A percentile compares a stretch with the other conserved stretches of the same genome.
phyloP scores from a whole-genome alignment of 257 asterid genomes.

The Datura wrightii region DNA sequence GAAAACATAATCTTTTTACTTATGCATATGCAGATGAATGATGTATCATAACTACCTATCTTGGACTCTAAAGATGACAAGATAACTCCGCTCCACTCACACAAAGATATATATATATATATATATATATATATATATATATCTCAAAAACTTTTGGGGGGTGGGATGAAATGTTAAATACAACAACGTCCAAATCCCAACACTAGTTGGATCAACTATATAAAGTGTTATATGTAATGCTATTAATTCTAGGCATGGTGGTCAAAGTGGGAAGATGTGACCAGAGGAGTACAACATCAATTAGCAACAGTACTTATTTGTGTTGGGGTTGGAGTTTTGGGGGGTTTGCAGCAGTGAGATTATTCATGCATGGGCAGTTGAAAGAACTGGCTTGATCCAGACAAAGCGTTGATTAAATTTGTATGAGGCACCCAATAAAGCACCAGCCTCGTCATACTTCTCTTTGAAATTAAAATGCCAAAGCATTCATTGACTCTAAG shows the following conservation, averaged over 20 bases:
- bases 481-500: not conserved
- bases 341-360: not conserved
- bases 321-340: no score
- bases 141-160: constrained; percentile 1
- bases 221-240: not conserved
- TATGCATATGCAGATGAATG: constrained; percentile 13
- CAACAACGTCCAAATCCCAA: not conserved
- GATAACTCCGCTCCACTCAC: not conserved
- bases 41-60: not conserved
- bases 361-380: not conserved
- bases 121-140: not conserved
- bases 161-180: not conserved
- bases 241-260: not conserved
- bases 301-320: not conserved
- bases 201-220: not conserved
- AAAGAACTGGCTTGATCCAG: not conserved
- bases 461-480: not conserved
- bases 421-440: not conserved
- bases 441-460: not conserved
- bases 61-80: constrained; percentile 3
- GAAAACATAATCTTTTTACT: not conserved
- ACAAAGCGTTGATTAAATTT: not conserved
- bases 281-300: not conserved
- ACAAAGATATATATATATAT: not conserved
- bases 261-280: not conserved